Percentiles rank a stretch among this genome's conserved stretches.
Conservation (phyloP, 192 early-diverging fungal species). For the Tieghemiomyces parasiticus region DNA sequence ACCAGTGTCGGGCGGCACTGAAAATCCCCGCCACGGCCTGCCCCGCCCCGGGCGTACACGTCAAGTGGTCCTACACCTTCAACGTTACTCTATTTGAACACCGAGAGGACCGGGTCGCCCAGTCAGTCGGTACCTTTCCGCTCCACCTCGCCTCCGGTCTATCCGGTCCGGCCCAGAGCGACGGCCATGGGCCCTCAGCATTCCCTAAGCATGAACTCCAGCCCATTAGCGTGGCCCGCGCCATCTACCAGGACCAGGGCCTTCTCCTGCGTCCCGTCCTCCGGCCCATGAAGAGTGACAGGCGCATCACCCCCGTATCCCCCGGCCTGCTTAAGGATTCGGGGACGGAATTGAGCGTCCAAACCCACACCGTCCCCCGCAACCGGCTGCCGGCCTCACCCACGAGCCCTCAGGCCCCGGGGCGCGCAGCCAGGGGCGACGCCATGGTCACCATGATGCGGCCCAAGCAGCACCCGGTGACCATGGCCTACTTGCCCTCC, state of each 20-base stretch:
- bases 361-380: not conserved
- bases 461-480: not conserved
- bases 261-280: not conserved
- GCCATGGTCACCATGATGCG: not conserved
- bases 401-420: not conserved
- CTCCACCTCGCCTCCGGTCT: not conserved
- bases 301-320: not conserved
- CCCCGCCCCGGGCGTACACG: not conserved
- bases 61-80: not conserved
- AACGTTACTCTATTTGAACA: conserved; percentile 1
- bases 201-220: conserved; percentile 4
- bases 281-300: not conserved
- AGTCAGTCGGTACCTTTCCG: not conserved
- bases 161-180: not conserved
- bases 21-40: not conserved
- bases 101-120: not conserved
- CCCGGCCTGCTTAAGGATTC: not conserved
- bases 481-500: not conserved
- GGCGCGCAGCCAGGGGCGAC: too few relatives aligned
- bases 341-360: not conserved
- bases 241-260: not conserved
- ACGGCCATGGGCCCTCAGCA: not conserved
- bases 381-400: not conserved
- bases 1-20: not conserved
- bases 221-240: not conserved